Evolutionary conservation across 352 stramenopile genomes (phyloP).

Genomic region (Pythium apleroticum): DNA sequence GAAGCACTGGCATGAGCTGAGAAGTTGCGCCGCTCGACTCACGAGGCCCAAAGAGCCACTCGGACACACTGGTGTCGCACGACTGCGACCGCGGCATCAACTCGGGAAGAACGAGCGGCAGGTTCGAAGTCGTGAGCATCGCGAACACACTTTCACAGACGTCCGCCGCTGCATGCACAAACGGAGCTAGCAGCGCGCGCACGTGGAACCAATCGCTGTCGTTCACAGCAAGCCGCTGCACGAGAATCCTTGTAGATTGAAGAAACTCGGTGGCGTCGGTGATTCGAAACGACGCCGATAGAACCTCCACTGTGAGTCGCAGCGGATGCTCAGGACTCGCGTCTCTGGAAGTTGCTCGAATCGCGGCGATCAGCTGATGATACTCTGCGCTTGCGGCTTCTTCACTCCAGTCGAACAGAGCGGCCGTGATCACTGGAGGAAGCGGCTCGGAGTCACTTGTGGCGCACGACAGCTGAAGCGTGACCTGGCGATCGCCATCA

Average conservation of each 20-base stretch:
- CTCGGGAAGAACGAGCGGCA: not conserved
- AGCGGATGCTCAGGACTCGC: not conserved
- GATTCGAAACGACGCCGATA: not conserved
- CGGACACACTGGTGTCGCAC: not conserved
- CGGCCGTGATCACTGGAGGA: not conserved
- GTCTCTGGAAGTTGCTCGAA: not conserved
- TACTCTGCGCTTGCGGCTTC: not conserved
- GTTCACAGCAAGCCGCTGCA: not conserved
- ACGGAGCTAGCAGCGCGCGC: no score
- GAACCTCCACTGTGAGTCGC: not conserved
- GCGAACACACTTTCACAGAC: no score
- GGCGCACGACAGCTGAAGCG: not conserved
- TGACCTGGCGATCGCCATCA: not conserved
- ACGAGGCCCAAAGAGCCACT: not conserved
- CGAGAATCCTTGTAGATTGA: not conserved
- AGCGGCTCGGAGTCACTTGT: not conserved
- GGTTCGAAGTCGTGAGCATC: not conserved
- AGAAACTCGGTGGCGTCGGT: not conserved
- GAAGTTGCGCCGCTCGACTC: not conserved
- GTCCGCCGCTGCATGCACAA: no score
- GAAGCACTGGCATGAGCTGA: not conserved
- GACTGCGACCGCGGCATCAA: not conserved
- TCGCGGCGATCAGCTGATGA: not conserved
- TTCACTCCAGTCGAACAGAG: not conserved
- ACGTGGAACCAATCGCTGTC: not conserved